Conservation (phyloP, 2,329 filamentous ascomycete species). For the Cryphonectria radicalis region DNA sequence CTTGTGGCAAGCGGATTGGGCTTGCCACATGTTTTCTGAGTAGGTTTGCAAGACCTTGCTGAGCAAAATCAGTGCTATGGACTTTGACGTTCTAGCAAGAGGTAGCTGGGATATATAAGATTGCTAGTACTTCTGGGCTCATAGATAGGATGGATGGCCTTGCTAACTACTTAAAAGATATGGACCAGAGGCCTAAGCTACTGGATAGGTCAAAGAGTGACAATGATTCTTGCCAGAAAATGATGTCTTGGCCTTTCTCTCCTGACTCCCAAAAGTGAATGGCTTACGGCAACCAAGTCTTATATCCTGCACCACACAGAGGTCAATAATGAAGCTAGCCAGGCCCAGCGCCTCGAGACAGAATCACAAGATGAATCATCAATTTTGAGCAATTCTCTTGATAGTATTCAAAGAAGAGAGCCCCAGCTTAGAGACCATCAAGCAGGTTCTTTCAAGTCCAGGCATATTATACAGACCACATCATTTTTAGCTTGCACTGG, state of each 20-base stretch:
- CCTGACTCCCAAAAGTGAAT: too few relatives aligned
- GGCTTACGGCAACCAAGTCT: too few relatives aligned
- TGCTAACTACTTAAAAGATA: not conserved
- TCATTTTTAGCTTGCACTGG: too few relatives aligned
- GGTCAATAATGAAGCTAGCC: not conserved
- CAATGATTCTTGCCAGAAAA: too few relatives aligned
- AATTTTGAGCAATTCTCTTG: not conserved
- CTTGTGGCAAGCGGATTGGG: not conserved
- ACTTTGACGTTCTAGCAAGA: too few relatives aligned
- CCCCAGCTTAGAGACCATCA: too few relatives aligned
- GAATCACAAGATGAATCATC: not conserved
- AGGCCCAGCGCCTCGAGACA: not conserved
- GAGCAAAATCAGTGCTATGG: too few relatives aligned
- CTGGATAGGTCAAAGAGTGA: not conserved
- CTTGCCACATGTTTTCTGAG: not conserved
- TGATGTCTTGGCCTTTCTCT: too few relatives aligned
- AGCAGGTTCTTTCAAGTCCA: too few relatives aligned
- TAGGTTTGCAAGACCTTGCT: not conserved
- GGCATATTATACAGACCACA: too few relatives aligned
- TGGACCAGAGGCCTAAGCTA: not conserved
- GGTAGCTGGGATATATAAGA: too few relatives aligned
- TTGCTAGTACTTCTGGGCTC: too few relatives aligned
- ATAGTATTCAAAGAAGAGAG: not conserved
- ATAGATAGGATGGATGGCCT: not conserved
- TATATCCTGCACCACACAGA: not conserved